Evolutionary conservation across 2,329 filamentous ascomycete genomes (phyloP), one percentile per base, ranked within the genome.

Genomic region (Tolypocladium cylindrosporum): DNA sequence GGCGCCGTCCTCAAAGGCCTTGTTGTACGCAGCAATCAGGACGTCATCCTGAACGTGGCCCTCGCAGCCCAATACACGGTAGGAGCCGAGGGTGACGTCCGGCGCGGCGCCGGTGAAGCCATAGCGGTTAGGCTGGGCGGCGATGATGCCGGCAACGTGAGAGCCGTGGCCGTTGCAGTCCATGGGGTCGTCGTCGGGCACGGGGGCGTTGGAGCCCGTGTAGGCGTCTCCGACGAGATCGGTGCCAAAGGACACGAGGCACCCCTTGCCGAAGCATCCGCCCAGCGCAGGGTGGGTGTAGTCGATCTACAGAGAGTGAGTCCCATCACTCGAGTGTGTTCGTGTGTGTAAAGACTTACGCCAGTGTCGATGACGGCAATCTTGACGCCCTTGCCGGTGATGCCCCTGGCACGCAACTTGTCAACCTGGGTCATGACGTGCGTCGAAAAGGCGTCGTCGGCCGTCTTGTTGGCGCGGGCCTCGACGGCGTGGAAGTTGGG

Each of bases 271-370:
- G 60, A 78, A 79, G 55, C 77, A 75, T 7, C 76, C 54, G 16
- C 85, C 85, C 0, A 88, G 77, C 27, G 82, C 81, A 2, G 83
- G 80, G 63, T 87, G 84, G 0, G 71, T 77, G 65, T 86, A 87
- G 66, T 88, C 84, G 52, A 85, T 71, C 77, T 79, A 41, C 16
- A 0, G n/a, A 48, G n/a, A 5, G 41, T 2, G 19, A 7, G 27
- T 36, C 16, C 77, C 31, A 34, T 34, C 7, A 34, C 31, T 1
- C 31, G 31, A 34, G 31, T 34, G 31, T 34, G 31, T 34, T 27
- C 24, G 24, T 27, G 24, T 27, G 24, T 1, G 31, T 5, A 34
- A 34, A 34, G 31, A 34, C 31, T 69, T 73, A 79, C 77, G 63
- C 81, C 80, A 27, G 74, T 79, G 63, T 83, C 81, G 27, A 84